Evolutionary conservation across 1,139 yeast species (phyloP).

Genomic region (Tardiomyces depauwii): DNA sequence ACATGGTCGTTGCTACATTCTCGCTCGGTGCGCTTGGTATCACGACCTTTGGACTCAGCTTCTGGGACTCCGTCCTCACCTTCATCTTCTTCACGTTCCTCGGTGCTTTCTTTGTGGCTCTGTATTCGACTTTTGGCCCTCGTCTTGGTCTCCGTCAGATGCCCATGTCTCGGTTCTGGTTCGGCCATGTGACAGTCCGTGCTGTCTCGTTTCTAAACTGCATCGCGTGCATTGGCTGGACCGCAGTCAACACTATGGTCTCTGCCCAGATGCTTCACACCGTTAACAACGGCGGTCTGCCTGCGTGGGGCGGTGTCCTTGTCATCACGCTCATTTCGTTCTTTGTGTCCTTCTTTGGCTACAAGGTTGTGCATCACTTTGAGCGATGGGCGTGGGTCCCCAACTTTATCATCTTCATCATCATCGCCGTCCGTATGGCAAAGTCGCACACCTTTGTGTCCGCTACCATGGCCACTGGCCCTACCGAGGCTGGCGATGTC

Average conservation of each 20-base stretch:
- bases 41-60: constrained; percentile 36
- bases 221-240: constrained; percentile 92
- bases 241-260: constrained; percentile 84
- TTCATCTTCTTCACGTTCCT: constrained; percentile 63
- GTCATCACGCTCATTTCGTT: constrained; percentile 61
- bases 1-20: constrained; percentile 76
- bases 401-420: constrained; percentile 56
- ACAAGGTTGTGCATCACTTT: constrained; percentile 66
- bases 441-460: constrained; percentile 50
- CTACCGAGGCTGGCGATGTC: constrained; percentile 57
- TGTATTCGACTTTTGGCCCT: constrained; percentile 74
- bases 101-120: constrained; percentile 74
- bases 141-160: constrained; percentile 82
- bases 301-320: constrained; percentile 87
- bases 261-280: constrained; percentile 77
- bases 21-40: constrained; percentile 76
- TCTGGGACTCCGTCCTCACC: constrained; percentile 53
- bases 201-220: constrained; percentile 68
- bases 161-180: constrained; percentile 65
- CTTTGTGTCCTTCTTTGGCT: constrained; percentile 75
- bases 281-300: constrained; percentile 55
- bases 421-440: constrained; percentile 66
- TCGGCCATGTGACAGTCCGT: constrained; percentile 68
- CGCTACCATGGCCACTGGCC: constrained; percentile 33
- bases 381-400: constrained; percentile 91